Evolutionary conservation across 176 grass and related monocot species (phyloP).

Genomic region (Tuctoria greenei): DNA sequence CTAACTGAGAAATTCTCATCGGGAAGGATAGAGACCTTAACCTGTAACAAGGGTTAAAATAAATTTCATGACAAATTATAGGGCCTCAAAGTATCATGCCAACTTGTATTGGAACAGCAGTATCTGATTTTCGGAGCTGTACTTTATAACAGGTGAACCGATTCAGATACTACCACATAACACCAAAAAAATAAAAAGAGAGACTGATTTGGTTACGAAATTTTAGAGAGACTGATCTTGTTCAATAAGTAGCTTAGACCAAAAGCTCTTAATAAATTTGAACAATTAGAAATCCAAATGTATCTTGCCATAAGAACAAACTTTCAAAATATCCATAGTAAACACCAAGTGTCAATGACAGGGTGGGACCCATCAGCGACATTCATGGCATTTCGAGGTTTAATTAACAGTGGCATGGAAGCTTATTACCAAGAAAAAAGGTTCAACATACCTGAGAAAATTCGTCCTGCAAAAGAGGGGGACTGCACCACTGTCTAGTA

Average conservation of each 20-base stretch:
- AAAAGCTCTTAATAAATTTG: neutral
- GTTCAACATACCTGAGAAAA: constrained; percentile 69
- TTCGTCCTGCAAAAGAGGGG: constrained; percentile 77
- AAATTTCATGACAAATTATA: neutral
- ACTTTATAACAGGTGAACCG: neutral
- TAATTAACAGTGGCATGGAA: too few relatives aligned
- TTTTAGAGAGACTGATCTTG: neutral
- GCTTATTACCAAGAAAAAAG: neutral
- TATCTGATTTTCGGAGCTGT: constrained; percentile 2
- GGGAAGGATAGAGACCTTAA: constrained; percentile 62
- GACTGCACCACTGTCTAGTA: constrained; percentile 93
- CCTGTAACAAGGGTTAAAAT: constrained; percentile 37
- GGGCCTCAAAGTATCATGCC: neutral
- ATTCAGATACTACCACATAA: neutral
- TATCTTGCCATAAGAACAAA: constrained; percentile 6
- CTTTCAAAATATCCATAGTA: too few relatives aligned
- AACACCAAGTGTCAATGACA: too few relatives aligned
- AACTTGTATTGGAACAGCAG: neutral
- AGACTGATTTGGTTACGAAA: too few relatives aligned
- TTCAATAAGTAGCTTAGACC: neutral
- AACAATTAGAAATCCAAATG: neutral
- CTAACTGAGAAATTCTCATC: constrained; percentile 92
- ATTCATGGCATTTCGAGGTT: too few relatives aligned
- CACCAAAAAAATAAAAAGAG: neutral
- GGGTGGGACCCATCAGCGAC: too few relatives aligned